Evolutionary conservation across 495 filamentous ascomycete genomes (phyloP).

Genomic region (Podospora pseudocomata): DNA sequence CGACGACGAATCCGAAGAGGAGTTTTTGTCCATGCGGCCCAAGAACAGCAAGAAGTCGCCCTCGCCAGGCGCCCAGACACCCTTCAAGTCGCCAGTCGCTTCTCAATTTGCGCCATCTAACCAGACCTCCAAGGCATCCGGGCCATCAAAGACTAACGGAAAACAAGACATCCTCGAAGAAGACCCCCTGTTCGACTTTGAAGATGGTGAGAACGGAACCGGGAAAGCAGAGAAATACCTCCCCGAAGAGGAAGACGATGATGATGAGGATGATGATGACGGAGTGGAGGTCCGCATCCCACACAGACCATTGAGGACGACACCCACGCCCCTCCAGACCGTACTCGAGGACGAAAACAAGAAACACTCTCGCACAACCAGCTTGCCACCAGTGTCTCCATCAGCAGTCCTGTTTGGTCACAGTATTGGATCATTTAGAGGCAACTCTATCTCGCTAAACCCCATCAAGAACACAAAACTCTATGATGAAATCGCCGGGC

Average conservation of each 20-base stretch:
- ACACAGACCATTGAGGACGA: neutral
- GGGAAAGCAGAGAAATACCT: constrained; percentile 19
- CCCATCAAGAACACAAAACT: constrained; percentile 41
- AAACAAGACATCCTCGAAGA: constrained; percentile 9
- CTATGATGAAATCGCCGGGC: constrained; percentile 41
- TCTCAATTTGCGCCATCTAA: constrained; percentile 2
- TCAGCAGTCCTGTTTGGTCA: constrained; percentile 28
- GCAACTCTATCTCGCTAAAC: constrained; percentile 28
- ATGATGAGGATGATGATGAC: constrained; percentile 25
- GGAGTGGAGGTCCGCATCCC: constrained; percentile 11
- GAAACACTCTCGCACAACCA: neutral
- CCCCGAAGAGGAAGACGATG: constrained; percentile 19
- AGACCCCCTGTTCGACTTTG: constrained; percentile 29
- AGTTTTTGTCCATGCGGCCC: constrained; percentile 33
- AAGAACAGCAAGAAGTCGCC: constrained; percentile 24
- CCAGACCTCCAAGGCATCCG: neutral
- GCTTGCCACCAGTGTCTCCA: constrained; percentile 22
- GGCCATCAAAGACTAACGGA: constrained; percentile 5
- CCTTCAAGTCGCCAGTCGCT: constrained; percentile 18
- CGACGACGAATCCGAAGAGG: constrained; percentile 28
- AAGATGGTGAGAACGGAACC: constrained; percentile 22
- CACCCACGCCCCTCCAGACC: neutral
- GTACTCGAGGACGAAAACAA: neutral
- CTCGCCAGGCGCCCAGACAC: constrained; percentile 16
- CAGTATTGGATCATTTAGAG: constrained; percentile 45